phyloP scores from a whole-genome alignment of 208 protist species.

The Trypanosoma lewisi region DNA sequence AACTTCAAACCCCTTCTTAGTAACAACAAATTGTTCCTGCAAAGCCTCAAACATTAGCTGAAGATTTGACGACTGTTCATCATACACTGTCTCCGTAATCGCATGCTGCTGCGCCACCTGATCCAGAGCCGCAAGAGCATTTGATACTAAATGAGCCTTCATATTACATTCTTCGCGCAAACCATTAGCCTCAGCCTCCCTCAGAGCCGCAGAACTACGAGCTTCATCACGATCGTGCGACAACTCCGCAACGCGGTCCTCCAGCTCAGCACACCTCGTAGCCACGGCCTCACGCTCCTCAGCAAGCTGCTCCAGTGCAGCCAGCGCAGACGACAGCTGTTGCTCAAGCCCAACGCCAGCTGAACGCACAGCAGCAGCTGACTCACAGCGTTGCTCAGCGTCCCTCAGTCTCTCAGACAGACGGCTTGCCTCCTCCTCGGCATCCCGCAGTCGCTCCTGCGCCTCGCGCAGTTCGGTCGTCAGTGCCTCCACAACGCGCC shows the following conservation, averaged over 20 bases:
- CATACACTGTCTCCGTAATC: background rate
- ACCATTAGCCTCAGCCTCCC: background rate
- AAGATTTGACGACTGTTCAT: background rate
- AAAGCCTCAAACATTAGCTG: constrained; percentile 12
- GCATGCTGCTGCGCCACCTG: background rate
- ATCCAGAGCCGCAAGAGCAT: constrained; percentile 2
- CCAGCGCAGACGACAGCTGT: constrained; percentile 23
- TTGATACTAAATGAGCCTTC: background rate
- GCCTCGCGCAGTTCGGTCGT: constrained; percentile 14
- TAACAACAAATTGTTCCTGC: background rate
- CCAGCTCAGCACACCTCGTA: constrained; percentile 20
- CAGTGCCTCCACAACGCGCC: constrained; percentile 10
- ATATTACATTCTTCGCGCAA: constrained; percentile 11
- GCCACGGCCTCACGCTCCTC: constrained; percentile 29
- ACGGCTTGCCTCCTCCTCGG: constrained; percentile 11
- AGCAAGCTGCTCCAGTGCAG: constrained; percentile 26
- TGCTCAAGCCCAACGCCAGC: constrained; percentile 1
- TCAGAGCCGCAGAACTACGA: background rate
- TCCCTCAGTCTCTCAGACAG: constrained; percentile 24
- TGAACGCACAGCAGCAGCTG: constrained; percentile 1
- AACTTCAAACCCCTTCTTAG: constrained; percentile 33
- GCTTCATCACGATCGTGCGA: constrained; percentile 15
- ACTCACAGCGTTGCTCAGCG: constrained; percentile 8
- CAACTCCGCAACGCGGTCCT: no score
- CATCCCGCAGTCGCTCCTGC: constrained; percentile 18